These are phyloP conservation scores for Leccinum incarnatum DNA, from an alignment of 768 basidiomycete species.

Conservation along the genomic window DNA sequence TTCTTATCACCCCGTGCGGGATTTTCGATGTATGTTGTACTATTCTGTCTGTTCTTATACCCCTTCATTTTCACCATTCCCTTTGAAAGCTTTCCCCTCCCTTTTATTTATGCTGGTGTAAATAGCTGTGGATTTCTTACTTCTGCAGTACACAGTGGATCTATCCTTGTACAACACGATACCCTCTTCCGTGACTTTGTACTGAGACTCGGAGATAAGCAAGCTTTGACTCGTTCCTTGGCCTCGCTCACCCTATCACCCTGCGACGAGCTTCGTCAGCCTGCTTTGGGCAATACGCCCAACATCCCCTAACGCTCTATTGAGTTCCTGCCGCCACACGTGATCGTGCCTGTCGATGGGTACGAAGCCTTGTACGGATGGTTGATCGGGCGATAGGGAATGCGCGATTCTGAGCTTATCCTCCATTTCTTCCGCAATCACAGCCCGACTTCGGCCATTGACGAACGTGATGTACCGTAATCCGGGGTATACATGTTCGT, in stretches of 20 bases:
- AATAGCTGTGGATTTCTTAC: constrained; percentile 6
- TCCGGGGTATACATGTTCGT: constrained; percentile 70
- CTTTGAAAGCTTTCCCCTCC: background rate
- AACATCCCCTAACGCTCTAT: constrained; percentile 70
- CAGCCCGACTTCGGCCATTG: constrained; percentile 71
- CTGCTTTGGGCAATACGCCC: constrained; percentile 76
- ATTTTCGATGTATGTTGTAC: constrained; percentile 28
- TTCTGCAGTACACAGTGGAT: background rate
- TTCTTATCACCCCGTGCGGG: constrained; percentile 27
- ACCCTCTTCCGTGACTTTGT: background rate
- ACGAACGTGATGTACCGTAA: constrained; percentile 92
- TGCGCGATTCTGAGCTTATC: constrained; percentile 51
- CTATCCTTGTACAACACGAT: constrained; percentile 18
- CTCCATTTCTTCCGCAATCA: constrained; percentile 81
- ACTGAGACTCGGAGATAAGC: background rate
- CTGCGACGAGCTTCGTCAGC: constrained; percentile 34
- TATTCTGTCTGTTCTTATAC: background rate
- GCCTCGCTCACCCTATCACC: constrained; percentile 5
- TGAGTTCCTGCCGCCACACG: constrained; percentile 66
- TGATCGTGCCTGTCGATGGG: constrained; percentile 38
- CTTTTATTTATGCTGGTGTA: constrained; percentile 10
- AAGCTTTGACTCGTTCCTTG: background rate
- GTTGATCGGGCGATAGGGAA: constrained; percentile 41
- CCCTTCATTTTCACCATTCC: constrained; percentile 5
- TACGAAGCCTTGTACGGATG: constrained; percentile 35